Conservation (phyloP, 1,139 yeast genomes). For the Wickerhamomyces sp. region DNA sequence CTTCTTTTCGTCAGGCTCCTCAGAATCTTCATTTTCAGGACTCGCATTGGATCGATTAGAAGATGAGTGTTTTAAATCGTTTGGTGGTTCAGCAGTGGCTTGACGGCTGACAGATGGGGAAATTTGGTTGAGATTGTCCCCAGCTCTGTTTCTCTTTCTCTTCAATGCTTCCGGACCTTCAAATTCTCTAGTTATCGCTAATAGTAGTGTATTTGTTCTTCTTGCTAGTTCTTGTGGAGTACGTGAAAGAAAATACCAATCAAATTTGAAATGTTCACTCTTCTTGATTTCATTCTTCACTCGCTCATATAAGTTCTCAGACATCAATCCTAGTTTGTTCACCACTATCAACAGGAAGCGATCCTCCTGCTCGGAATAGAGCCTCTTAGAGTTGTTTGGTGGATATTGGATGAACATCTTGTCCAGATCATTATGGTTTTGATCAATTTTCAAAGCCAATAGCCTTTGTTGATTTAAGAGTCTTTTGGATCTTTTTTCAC, state of each 20-base stretch:
- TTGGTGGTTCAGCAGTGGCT: constrained; percentile 6
- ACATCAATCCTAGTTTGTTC: constrained; percentile 70
- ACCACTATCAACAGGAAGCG: constrained; percentile 72
- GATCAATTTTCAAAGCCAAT: constrained; percentile 58
- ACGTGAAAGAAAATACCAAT: constrained; percentile 85
- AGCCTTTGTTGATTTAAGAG: constrained; percentile 62
- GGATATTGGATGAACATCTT: constrained; percentile 79
- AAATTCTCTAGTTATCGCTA: constrained; percentile 75
- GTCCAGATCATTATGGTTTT: constrained; percentile 65
- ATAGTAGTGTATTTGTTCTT: constrained; percentile 71
- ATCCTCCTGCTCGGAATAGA: constrained; percentile 84
- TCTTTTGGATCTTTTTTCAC: constrained; percentile 74
- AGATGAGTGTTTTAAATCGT: neutral
- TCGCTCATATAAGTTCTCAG: constrained; percentile 66
- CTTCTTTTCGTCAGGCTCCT: neutral
- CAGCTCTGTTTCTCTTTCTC: constrained; percentile 27
- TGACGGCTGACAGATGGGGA: constrained; percentile 6
- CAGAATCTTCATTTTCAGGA: neutral
- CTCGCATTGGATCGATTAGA: neutral
- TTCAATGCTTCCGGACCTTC: constrained; percentile 59
- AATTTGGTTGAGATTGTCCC: neutral
- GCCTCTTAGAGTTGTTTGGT: constrained; percentile 84
- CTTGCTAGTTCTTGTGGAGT: constrained; percentile 81
- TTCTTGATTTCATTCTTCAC: constrained; percentile 71
- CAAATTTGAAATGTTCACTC: constrained; percentile 77